Conservation (phyloP, 78 protist species). For the Dictyostelium intermedium region DNA sequence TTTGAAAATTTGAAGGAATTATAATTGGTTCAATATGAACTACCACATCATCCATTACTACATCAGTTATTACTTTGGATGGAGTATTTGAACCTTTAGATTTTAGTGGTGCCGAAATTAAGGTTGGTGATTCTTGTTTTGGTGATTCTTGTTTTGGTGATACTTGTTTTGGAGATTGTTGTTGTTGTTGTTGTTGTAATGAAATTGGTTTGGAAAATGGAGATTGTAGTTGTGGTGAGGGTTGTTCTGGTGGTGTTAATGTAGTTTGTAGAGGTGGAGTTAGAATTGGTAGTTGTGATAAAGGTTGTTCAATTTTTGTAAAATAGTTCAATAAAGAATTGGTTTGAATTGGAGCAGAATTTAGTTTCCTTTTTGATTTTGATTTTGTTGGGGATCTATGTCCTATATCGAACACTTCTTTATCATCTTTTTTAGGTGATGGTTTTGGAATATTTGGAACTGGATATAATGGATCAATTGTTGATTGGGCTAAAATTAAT, state of each 20-base stretch:
- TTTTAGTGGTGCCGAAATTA: neutral
- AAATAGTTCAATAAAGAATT: neutral
- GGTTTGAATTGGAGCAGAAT: neutral
- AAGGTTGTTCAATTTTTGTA: neutral
- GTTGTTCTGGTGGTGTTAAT: neutral
- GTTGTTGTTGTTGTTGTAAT: neutral
- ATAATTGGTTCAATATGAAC: neutral
- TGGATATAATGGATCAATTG: neutral
- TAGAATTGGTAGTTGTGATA: neutral
- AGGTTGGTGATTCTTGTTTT: neutral
- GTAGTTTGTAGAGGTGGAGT: neutral
- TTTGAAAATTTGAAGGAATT: neutral
- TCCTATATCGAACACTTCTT: neutral
- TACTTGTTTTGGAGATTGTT: neutral
- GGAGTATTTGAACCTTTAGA: neutral
- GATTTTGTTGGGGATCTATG: neutral
- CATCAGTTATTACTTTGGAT: neutral
- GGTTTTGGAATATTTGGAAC: constrained; percentile 5
- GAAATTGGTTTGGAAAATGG: neutral
- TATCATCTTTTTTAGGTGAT: neutral
- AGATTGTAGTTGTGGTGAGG: neutral
- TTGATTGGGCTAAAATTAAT: neutral
- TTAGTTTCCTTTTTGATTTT: neutral
- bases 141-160: neutral
- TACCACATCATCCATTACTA: neutral